phyloP scores from a whole-genome alignment of 441 rosid genomes.

The Gossypium aridum region DNA sequence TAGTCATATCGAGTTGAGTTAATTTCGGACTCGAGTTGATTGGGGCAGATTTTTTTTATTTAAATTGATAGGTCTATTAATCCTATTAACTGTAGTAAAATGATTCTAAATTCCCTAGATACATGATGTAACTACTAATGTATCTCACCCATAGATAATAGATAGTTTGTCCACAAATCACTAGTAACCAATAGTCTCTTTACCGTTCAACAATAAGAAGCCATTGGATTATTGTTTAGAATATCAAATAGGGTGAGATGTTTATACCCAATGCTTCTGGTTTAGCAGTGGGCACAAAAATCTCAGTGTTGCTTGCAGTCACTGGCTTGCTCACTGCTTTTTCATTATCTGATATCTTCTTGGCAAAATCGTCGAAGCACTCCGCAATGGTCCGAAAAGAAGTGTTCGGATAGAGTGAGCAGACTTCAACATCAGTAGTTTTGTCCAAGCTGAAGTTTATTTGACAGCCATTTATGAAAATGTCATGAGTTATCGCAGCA shows the following conservation, averaged over 20 bases:
- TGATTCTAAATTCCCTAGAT: background rate
- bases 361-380: slow-evolving; percentile 30
- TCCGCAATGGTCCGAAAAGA: slow-evolving; percentile 25
- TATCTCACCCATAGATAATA: too few relatives aligned
- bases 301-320: background rate
- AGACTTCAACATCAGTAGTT: slow-evolving; percentile 21
- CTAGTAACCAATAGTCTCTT: background rate
- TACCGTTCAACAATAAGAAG: background rate
- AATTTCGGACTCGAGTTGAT: too few relatives aligned
- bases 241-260: background rate
- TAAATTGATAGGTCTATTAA: too few relatives aligned
- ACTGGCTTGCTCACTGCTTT: slow-evolving; percentile 9
- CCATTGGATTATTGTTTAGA: background rate
- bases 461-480: slow-evolving; percentile 42
- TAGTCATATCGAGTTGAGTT: too few relatives aligned
- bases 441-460: slow-evolving; percentile 28
- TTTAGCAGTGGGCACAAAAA: slow-evolving; percentile 8
- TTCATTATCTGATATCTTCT: slow-evolving; percentile 13
- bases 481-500: slow-evolving; percentile 44
- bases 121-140: background rate
- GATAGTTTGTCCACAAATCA: background rate
- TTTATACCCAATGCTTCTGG: slow-evolving; percentile 21
- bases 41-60: too few relatives aligned
- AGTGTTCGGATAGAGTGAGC: slow-evolving; percentile 29
- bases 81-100: background rate